Conservation (phyloP, 2,329 filamentous ascomycete species). For the Balansia obtecta region DNA sequence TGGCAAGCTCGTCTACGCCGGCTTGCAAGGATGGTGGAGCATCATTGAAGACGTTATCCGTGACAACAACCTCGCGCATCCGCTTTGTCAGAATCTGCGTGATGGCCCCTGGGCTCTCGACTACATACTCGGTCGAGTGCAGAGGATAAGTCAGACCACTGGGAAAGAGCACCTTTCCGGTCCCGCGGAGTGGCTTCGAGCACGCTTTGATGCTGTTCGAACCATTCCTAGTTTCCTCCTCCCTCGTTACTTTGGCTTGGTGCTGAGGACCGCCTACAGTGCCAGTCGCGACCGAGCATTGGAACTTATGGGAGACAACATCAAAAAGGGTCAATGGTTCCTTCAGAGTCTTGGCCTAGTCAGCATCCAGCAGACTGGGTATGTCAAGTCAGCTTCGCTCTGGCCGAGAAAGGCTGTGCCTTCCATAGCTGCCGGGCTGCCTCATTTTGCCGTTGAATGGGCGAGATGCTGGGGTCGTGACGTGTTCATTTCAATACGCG, state of each 20-base stretch:
- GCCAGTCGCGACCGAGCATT: conserved; percentile 70
- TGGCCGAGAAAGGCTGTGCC: conserved; percentile 79
- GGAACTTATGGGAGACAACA: conserved; percentile 64
- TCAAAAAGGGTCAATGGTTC: conserved; percentile 77
- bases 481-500: conserved; percentile 89
- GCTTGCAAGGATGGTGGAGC: conserved; percentile 98
- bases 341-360: conserved; percentile 81
- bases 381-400: conserved; percentile 79
- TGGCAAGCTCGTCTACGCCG: conserved; percentile 82
- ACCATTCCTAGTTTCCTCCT: conserved; percentile 78
- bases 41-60: conserved; percentile 71
- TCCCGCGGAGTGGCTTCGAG: conserved; percentile 66
- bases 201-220: conserved; percentile 77
- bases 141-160: conserved; percentile 53
- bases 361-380: conserved; percentile 80
- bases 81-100: conserved; percentile 83
- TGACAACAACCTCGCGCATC: conserved; percentile 85
- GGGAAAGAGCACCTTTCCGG: conserved; percentile 50
- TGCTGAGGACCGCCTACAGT: conserved; percentile 76
- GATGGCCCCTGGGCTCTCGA: conserved; percentile 88
- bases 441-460: conserved; percentile 90
- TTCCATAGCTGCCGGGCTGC: conserved; percentile 80
- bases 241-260: conserved; percentile 84
- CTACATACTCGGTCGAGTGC: conserved; percentile 68
- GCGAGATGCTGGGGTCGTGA: conserved; percentile 95